Conservation (phyloP, 805 yeast genomes). For the Saturnispora saitoi region DNA sequence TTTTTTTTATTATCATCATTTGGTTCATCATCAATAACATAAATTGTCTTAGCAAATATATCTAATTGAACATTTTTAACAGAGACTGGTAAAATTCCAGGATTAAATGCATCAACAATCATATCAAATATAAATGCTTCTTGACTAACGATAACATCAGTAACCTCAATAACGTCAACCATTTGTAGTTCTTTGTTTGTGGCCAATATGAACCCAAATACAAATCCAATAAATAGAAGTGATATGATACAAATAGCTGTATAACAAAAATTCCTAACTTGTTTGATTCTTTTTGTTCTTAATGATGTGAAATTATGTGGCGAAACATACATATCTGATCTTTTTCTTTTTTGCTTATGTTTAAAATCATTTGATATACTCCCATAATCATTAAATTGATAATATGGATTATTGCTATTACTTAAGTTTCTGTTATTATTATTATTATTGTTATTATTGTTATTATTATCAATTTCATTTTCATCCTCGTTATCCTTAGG, state of each 20-base stretch:
- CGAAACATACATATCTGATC: slow-evolving; percentile 25
- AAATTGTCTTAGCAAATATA: slow-evolving; percentile 69
- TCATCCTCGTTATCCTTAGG: neutral
- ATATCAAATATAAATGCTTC: slow-evolving; percentile 81
- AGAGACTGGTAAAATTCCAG: slow-evolving; percentile 67
- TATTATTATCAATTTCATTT: neutral
- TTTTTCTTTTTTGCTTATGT: slow-evolving; percentile 14
- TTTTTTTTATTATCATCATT: slow-evolving; percentile 1
- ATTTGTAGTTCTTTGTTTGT: slow-evolving; percentile 74
- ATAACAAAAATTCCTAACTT: slow-evolving; percentile 30
- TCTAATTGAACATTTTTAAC: slow-evolving; percentile 67
- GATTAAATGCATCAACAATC: slow-evolving; percentile 73
- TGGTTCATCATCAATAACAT: slow-evolving; percentile 20
- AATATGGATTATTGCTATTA: slow-evolving; percentile 1
- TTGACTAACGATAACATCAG: slow-evolving; percentile 66
- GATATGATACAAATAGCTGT: slow-evolving; percentile 38
- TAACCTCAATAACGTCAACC: slow-evolving; percentile 52
- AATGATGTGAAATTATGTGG: slow-evolving; percentile 32
- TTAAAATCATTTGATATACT: slow-evolving; percentile 9
- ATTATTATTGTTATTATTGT: neutral
- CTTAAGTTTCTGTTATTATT: neutral
- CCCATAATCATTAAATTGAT: slow-evolving; percentile 13
- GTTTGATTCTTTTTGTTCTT: slow-evolving; percentile 23
- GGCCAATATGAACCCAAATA: slow-evolving; percentile 77
- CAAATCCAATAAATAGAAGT: slow-evolving; percentile 64